Evolutionary conservation across 768 basidiomycete species (phyloP).

Genomic region (Auricularia sp.): DNA sequence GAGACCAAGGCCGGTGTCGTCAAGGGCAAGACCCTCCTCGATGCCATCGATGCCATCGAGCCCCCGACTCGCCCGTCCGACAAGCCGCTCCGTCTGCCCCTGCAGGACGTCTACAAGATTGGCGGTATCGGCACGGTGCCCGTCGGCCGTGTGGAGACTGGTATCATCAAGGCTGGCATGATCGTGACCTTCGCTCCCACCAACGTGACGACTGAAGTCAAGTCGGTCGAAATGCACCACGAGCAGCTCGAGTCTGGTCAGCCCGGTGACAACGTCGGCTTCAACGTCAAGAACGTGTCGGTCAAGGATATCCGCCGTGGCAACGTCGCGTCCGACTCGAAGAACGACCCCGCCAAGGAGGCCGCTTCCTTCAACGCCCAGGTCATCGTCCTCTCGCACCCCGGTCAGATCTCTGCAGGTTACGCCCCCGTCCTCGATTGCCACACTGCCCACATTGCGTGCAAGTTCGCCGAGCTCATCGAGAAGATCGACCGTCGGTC

Average conservation of each 20-base stretch:
- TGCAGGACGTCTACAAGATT: slow-evolving; percentile 99
- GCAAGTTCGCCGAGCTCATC: slow-evolving; percentile 96
- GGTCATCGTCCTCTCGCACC: slow-evolving; percentile 99
- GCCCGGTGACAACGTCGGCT: slow-evolving; percentile 99
- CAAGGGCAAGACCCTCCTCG: slow-evolving; percentile 99
- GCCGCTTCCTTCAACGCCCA: slow-evolving; percentile 99
- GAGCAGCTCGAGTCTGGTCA: slow-evolving; percentile 89
- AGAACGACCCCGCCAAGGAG: slow-evolving; percentile 99
- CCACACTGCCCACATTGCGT: slow-evolving; percentile 99
- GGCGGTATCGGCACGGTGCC: slow-evolving; percentile 99
- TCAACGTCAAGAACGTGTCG: slow-evolving; percentile 99
- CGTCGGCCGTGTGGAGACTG: slow-evolving; percentile 99
- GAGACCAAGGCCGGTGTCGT: slow-evolving; percentile 85
- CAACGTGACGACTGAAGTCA: slow-evolving; percentile 99
- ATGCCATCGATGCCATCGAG: slow-evolving; percentile 99
- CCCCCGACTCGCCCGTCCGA: slow-evolving; percentile 94
- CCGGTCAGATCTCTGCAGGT: slow-evolving; percentile 98
- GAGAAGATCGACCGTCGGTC: slow-evolving; percentile 99
- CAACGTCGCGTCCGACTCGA: slow-evolving; percentile 98
- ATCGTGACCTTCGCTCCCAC: slow-evolving; percentile 93
- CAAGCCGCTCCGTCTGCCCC: slow-evolving; percentile 99
- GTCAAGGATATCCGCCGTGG: slow-evolving; percentile 99
- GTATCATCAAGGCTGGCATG: slow-evolving; percentile 99
- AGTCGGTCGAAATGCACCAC: slow-evolving; percentile 99
- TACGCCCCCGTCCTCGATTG: slow-evolving; percentile 99